Evolutionary conservation across 78 protist species (phyloP).

Genomic region (Dictyostelium intermedium): DNA sequence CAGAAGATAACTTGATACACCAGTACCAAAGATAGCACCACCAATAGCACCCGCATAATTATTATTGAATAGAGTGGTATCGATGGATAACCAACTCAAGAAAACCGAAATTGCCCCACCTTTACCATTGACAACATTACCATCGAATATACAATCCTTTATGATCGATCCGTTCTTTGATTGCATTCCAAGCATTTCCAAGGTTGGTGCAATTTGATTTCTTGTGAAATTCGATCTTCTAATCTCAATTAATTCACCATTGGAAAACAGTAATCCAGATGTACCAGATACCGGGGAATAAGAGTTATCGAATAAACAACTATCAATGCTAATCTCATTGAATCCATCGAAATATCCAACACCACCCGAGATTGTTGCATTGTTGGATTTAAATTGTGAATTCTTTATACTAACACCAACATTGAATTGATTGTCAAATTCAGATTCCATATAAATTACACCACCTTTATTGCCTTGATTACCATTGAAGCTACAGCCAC

Average conservation of each 20-base stretch:
- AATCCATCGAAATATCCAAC: background rate
- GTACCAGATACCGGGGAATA: background rate
- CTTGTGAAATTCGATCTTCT: background rate
- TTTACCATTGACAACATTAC: background rate
- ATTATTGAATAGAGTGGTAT: background rate
- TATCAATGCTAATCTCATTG: background rate
- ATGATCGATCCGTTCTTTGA: background rate
- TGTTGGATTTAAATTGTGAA: background rate
- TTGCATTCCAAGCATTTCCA: background rate
- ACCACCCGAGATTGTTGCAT: background rate
- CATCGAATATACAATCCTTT: background rate
- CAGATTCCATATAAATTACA: background rate
- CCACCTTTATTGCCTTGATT: background rate
- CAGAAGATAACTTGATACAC: background rate
- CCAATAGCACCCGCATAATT: conserved; percentile 10
- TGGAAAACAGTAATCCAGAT: background rate
- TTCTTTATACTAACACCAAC: background rate
- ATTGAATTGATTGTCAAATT: background rate
- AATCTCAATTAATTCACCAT: background rate
- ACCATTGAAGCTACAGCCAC: background rate
- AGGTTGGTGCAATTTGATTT: background rate
- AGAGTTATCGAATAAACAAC: background rate
- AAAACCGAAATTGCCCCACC: conserved; percentile 20
- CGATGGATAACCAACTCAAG: background rate
- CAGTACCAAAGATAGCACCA: background rate